Conservation (phyloP, 176 grass and related monocot species). For the Olyra latifolia region DNA sequence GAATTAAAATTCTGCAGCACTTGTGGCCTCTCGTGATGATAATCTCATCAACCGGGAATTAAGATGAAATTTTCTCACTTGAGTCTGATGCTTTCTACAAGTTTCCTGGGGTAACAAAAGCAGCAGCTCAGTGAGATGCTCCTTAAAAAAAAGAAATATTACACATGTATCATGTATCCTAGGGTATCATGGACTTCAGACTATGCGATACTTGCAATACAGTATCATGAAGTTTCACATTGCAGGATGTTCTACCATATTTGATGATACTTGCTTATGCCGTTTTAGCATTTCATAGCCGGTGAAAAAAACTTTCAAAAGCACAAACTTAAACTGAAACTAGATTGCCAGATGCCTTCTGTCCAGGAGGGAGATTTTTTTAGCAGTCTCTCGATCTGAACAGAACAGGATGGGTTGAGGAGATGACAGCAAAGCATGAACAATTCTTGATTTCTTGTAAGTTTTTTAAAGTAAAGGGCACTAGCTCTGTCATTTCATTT, state of each 20-base stretch:
- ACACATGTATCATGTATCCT: too few species aligned
- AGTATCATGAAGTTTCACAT: too few species aligned
- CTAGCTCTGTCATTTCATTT: too few species aligned
- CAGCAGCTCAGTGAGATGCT: not conserved
- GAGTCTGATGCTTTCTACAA: not conserved
- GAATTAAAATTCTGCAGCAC: not conserved
- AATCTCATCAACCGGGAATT: not conserved
- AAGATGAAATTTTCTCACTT: not conserved
- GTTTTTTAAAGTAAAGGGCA: too few species aligned
- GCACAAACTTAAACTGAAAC: too few species aligned
- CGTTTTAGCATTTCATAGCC: too few species aligned
- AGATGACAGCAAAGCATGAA: constrained; percentile 9
- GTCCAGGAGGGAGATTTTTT: not conserved
- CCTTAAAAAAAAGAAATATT: too few species aligned
- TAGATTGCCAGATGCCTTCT: not conserved
- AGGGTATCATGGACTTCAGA: too few species aligned
- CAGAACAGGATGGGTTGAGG: not conserved
- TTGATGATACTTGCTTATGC: too few species aligned
- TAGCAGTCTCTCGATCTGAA: not conserved
- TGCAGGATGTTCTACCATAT: too few species aligned
- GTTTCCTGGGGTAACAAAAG: not conserved
- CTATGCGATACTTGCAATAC: too few species aligned
- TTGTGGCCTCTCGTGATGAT: not conserved
- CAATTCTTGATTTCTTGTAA: not conserved
- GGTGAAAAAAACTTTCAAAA: too few species aligned